phyloP scores from a whole-genome alignment of 495 filamentous ascomycete genomes.

The Entonaema liquescens region DNA sequence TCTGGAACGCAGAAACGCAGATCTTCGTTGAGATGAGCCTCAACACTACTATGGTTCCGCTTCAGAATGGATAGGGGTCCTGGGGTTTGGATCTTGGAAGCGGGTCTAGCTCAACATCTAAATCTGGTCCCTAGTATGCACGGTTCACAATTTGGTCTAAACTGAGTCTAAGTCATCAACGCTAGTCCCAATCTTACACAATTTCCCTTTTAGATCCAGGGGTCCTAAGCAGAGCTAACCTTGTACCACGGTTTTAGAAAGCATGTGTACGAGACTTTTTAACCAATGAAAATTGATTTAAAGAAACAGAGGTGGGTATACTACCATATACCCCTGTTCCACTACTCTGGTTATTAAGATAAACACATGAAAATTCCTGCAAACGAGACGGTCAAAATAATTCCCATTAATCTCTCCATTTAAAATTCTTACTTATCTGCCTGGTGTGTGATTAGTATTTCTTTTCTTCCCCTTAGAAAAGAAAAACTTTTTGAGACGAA shows the following conservation, averaged over 20 bases:
- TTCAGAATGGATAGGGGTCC: constrained; percentile 27
- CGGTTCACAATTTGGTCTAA: constrained; percentile 22
- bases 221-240: constrained; percentile 24
- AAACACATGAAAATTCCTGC: constrained; percentile 14
- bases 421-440: not conserved
- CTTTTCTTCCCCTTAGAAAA: not conserved
- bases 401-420: not conserved
- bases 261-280: not conserved
- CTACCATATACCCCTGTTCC: constrained; percentile 5
- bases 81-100: constrained; percentile 36
- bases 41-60: constrained; percentile 24
- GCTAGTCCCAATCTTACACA: constrained; percentile 22
- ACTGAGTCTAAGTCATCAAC: not conserved
- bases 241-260: constrained; percentile 15
- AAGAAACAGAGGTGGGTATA: constrained; percentile 13
- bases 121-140: constrained; percentile 12
- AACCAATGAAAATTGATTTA: constrained; percentile 10
- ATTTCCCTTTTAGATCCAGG: constrained; percentile 34
- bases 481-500: no score
- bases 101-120: constrained; percentile 6
- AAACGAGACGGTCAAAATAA: not conserved
- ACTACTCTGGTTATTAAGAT: constrained; percentile 25
- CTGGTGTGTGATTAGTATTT: not conserved
- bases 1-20: constrained; percentile 25
- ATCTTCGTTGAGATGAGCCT: constrained; percentile 41